phyloP scores from a whole-genome alignment of 176 grass and related monocot genomes.

The Zea luxurians region DNA sequence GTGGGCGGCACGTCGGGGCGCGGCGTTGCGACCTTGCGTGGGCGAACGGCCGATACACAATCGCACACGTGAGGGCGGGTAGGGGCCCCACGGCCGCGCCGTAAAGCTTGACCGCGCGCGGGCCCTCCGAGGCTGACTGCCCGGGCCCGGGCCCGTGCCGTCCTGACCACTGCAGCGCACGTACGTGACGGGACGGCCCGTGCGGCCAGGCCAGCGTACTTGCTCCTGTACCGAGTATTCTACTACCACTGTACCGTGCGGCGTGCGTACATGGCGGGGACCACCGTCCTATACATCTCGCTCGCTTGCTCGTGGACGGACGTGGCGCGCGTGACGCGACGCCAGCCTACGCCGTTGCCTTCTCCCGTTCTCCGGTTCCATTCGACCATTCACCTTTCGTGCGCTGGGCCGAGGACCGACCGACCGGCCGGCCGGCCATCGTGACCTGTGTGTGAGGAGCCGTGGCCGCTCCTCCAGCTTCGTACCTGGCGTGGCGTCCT shows the following conservation, averaged over 20 bases:
- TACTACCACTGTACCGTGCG: no score
- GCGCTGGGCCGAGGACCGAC: constrained; percentile 13
- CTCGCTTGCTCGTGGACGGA: no score
- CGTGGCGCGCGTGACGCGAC: constrained; percentile 3
- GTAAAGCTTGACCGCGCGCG: constrained; percentile 36
- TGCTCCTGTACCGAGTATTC: no score
- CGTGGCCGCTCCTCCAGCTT: constrained; percentile 27
- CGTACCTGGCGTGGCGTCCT: neutral
- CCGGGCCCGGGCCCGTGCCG: neutral
- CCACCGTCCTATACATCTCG: no score
- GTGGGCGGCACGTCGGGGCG: neutral
- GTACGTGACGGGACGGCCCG: constrained; percentile 23
- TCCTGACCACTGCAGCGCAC: constrained; percentile 10
- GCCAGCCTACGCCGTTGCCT: neutral
- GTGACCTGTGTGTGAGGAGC: neutral
- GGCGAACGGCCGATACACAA: neutral
- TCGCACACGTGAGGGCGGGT: constrained; percentile 25
- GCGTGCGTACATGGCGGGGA: no score
- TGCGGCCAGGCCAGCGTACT: no score
- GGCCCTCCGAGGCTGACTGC: neutral
- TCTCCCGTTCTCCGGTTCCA: neutral
- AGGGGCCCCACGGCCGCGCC: neutral
- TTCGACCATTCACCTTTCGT: no score
- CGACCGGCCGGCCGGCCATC: neutral
- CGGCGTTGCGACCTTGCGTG: neutral